Evolutionary conservation across 1,139 yeast genomes (phyloP), one percentile per base, ranked within the genome.

Genomic region (Candida sp.): DNA sequence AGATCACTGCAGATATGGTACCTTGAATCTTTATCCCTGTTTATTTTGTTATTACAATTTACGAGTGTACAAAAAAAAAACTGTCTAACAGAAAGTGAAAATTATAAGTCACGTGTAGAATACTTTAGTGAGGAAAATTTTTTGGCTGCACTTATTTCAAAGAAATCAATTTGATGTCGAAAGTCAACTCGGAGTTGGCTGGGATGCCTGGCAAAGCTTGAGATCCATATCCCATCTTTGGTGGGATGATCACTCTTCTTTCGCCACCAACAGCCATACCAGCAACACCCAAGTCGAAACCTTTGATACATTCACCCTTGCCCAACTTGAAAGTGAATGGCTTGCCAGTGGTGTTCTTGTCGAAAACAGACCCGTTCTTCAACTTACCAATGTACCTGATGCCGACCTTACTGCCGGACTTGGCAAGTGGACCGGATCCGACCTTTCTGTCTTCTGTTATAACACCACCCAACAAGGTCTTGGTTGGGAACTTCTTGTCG

Each of bases 181-280:
- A 94, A 54, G 96, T 90, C 72, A 94, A 84, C 76, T 91, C 97
- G 55, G 97, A 89, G 85, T 93, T 93, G 63, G 97, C 90, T 66
- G 99, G 99, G 64, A 94, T 90, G 58, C 98, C 99, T 64, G 99
- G 98, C 60, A 94, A 81, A 57, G 90, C 84, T 79, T 90, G 90
- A 67, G 89, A 88, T 58, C 99, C 99, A 75, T 94, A 94, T 52
- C 97, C 99, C 86, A 90, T 90, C 68, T 94, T 84, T 53, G 99
- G 87, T 62, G 99, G 99, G 62, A 96, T 90, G 57, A 91, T 82
- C 59, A 96, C 92, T 80, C 99, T 88, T 83, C 99, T 92, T 82
- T 96, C 99, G 68, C 99, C 99, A 64, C 97, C 97, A 68, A 91
- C 96, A 55, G 96, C 86, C 98, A 96, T 93, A 70, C 99, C 99